Evolutionary conservation across 768 basidiomycete species (phyloP).

Genomic region (Termitomyces sp.): DNA sequence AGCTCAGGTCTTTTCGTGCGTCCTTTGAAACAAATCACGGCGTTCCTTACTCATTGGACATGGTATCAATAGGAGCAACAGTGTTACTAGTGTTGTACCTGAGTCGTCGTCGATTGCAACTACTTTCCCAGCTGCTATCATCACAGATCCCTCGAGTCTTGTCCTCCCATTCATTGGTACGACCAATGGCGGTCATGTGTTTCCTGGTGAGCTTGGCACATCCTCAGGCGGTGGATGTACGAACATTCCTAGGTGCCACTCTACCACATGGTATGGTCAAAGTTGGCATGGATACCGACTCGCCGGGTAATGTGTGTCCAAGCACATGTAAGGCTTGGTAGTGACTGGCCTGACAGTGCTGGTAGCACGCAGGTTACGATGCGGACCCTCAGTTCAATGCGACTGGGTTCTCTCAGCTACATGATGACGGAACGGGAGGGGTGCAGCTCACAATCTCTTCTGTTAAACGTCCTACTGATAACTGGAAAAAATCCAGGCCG

Average conservation of each 20-base stretch:
- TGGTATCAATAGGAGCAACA: not conserved
- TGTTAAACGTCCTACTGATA: not conserved
- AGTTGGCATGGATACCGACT: conserved; percentile 62
- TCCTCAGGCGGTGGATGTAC: not conserved
- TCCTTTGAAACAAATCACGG: not conserved
- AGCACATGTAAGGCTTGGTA: not conserved
- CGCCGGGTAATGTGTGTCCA: conserved; percentile 46
- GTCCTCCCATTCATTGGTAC: conserved; percentile 64
- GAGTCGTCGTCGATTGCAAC: not conserved
- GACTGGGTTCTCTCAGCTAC: conserved; percentile 59
- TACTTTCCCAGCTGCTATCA: not conserved
- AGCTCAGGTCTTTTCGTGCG: not conserved
- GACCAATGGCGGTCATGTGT: conserved; percentile 58
- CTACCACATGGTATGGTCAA: conserved; percentile 69
- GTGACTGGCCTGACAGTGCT: not conserved
- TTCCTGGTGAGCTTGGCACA: conserved; percentile 40
- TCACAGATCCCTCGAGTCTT: conserved; percentile 34
- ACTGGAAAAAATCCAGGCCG: conserved; percentile 23
- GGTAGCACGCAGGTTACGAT: conserved; percentile 45
- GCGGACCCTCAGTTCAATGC: conserved; percentile 34
- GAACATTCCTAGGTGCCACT: conserved; percentile 40
- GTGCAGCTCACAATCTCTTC: conserved; percentile 23
- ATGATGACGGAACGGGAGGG: conserved; percentile 59
- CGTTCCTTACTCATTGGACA: not conserved
- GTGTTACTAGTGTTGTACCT: not conserved